These are phyloP conservation scores for Vicia sativa DNA, from an alignment of 306 rosid genomes.

Conservation along the genomic window DNA sequence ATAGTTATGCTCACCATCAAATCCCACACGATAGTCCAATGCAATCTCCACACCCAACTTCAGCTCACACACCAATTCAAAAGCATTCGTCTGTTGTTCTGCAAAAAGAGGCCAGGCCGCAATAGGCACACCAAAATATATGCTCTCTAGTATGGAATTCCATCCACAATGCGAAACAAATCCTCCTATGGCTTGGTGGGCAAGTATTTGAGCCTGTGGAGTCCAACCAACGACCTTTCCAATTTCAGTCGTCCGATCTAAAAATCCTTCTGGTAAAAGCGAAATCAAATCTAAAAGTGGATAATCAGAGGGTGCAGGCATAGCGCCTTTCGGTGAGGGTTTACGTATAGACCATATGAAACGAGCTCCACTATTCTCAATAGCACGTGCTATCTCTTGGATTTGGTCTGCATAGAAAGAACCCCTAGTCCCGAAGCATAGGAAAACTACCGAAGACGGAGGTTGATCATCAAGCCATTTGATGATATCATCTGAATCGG, in stretches of 20 bases:
- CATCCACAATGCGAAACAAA: background rate
- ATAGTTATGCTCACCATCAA: background rate
- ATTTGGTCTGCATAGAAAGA: background rate
- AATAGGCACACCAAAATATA: background rate
- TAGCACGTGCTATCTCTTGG: background rate
- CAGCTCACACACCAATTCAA: background rate
- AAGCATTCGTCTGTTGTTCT: background rate
- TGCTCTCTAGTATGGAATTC: background rate
- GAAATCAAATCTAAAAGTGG: background rate
- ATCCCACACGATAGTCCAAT: background rate
- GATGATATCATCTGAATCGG: background rate
- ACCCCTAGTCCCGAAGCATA: background rate
- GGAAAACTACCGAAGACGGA: background rate
- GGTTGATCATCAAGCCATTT: background rate
- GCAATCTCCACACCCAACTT: background rate
- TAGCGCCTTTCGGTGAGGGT: background rate
- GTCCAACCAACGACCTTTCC: background rate
- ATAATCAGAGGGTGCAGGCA: background rate
- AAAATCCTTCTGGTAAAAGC: background rate
- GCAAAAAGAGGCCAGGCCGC: background rate
- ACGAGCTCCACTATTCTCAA: background rate
- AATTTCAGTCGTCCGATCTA: background rate
- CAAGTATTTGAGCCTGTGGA: background rate
- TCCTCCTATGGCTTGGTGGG: background rate
- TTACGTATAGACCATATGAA: background rate